These are phyloP conservation scores for Boehmeria nivea DNA, from an alignment of 306 rosid species.

Conservation along the genomic window DNA sequence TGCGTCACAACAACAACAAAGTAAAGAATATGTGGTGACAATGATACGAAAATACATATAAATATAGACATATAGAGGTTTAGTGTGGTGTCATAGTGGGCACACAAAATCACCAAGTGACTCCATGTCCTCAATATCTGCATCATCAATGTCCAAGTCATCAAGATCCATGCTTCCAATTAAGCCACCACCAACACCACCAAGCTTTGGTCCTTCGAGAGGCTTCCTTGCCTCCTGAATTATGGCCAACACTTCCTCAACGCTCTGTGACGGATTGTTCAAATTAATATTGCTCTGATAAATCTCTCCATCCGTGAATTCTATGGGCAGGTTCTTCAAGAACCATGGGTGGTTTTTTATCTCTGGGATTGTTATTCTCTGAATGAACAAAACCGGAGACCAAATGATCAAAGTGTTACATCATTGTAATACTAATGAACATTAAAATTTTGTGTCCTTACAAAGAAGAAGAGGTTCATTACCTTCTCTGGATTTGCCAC, in stretches of 20 bases:
- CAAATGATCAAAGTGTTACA: not conserved
- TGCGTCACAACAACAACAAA: too few relatives aligned
- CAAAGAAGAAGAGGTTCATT: too few relatives aligned
- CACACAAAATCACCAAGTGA: conserved; percentile 64
- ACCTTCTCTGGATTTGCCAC: conserved; percentile 78
- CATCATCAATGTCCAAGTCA: conserved; percentile 65
- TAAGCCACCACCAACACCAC: conserved; percentile 33
- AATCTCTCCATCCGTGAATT: conserved; percentile 63
- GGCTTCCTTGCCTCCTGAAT: conserved; percentile 64
- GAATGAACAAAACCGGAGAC: conserved; percentile 18
- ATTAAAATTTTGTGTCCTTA: not conserved
- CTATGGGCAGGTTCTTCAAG: conserved; percentile 60
- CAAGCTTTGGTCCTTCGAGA: conserved; percentile 25
- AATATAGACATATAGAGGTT: too few relatives aligned
- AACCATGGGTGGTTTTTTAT: conserved; percentile 74
- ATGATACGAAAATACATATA: too few relatives aligned
- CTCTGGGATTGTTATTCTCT: conserved; percentile 77
- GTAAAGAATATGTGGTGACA: too few relatives aligned
- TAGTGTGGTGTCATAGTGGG: conserved; percentile 19
- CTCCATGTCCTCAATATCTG: conserved; percentile 53
- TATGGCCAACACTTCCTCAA: conserved; percentile 56
- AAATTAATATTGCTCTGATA: conserved; percentile 49
- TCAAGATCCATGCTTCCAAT: conserved; percentile 65
- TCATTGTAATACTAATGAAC: too few relatives aligned
- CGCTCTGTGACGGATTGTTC: conserved; percentile 55